These are phyloP conservation scores for Atalantia buxifolia DNA, from an alignment of 345 rosid genomes.

Conservation along the genomic window DNA sequence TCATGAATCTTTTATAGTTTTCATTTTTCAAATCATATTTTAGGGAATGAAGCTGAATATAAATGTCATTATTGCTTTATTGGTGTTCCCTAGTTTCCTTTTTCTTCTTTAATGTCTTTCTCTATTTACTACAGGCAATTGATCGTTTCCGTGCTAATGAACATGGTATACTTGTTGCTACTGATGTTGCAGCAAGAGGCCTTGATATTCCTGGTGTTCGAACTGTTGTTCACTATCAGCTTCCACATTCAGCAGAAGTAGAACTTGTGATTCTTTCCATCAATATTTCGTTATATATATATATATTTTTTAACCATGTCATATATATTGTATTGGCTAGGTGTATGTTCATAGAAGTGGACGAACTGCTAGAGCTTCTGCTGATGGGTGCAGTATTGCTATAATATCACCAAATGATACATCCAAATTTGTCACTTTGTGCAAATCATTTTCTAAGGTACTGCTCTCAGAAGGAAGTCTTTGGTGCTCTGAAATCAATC, in stretches of 20 bases:
- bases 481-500: slow-evolving; percentile 6
- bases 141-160: slow-evolving; percentile 85
- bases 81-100: slow-evolving; percentile 10
- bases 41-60: neutral
- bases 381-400: slow-evolving; percentile 96
- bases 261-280: slow-evolving; percentile 11
- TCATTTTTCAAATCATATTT: neutral
- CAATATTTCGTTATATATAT: slow-evolving; percentile 1
- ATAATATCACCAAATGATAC: slow-evolving; percentile 71
- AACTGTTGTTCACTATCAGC: slow-evolving; percentile 95
- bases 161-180: slow-evolving; percentile 83
- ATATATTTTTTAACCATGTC: no score
- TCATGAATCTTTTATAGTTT: neutral
- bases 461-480: slow-evolving; percentile 1
- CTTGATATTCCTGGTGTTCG: slow-evolving; percentile 93
- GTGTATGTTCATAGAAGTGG: slow-evolving; percentile 99
- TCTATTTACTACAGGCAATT: slow-evolving; percentile 51
- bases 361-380: slow-evolving; percentile 90
- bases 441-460: slow-evolving; percentile 94
- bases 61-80: neutral
- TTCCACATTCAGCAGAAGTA: slow-evolving; percentile 93
- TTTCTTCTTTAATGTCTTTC: slow-evolving; percentile 6
- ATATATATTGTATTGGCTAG: slow-evolving; percentile 30
- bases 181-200: slow-evolving; percentile 98
- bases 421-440: slow-evolving; percentile 77